These are phyloP conservation scores for Dendrobium catenatum DNA, from an alignment of 106 monocot species.

Conservation along the genomic window DNA sequence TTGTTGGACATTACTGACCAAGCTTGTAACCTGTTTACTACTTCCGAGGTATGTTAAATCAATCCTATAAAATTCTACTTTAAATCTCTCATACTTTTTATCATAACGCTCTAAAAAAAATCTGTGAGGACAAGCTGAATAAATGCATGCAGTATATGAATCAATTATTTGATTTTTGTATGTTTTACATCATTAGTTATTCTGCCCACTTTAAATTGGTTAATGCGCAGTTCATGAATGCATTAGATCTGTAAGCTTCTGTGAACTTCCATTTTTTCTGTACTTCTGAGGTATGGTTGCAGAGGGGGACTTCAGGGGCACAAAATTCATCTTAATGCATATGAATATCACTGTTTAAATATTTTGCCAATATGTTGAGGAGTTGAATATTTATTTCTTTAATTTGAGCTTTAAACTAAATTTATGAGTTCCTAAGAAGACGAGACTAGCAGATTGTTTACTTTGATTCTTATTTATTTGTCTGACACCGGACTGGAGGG, in stretches of 20 bases:
- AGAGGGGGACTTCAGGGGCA: neutral
- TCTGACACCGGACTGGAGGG: too few relatives aligned
- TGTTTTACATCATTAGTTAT: neutral
- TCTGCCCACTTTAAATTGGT: neutral
- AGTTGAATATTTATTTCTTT: neutral
- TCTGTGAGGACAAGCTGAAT: neutral
- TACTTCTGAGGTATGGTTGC: neutral
- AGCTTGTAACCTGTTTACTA: slow-evolving; percentile 83
- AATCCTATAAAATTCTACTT: neutral
- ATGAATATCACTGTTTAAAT: neutral
- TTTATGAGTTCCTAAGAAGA: neutral
- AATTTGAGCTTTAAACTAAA: neutral
- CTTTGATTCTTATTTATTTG: neutral
- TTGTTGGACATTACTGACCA: slow-evolving; percentile 81
- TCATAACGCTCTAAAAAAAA: neutral
- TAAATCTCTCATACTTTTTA: neutral
- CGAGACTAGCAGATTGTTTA: neutral
- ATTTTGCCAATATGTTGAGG: neutral
- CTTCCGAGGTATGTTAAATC: slow-evolving; percentile 57
- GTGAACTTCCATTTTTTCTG: neutral
- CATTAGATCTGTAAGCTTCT: slow-evolving; percentile 1
- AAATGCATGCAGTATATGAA: neutral
- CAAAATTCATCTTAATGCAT: neutral
- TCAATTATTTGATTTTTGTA: neutral
- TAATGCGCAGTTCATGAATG: neutral